These are phyloP conservation scores for Pharus latifolius DNA, from an alignment of 176 grass and related monocot genomes.

Conservation along the genomic window DNA sequence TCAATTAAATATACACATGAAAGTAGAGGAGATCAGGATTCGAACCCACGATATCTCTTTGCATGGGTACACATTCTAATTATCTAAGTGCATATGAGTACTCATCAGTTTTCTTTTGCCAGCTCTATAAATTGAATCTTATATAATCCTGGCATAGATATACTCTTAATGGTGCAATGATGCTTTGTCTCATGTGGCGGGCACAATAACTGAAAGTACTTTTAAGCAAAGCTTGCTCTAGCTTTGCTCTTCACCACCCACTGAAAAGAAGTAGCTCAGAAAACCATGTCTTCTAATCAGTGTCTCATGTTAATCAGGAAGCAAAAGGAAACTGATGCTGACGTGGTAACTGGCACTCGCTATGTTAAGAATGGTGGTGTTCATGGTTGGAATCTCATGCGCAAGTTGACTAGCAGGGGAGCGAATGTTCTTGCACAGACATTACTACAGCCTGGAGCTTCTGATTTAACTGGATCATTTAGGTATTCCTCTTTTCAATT, in stretches of 20 bases:
- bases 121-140: neutral
- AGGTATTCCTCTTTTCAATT: slow-evolving; percentile 30
- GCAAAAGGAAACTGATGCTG: slow-evolving; percentile 76
- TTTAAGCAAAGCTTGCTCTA: neutral
- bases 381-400: slow-evolving; percentile 96
- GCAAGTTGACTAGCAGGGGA: slow-evolving; percentile 92
- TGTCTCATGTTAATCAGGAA: slow-evolving; percentile 38
- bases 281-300: neutral
- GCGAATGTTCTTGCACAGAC: slow-evolving; percentile 99
- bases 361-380: slow-evolving; percentile 89
- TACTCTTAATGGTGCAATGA: neutral
- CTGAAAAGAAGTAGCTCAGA: neutral
- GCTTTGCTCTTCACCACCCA: neutral
- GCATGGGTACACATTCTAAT: no score
- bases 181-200: neutral
- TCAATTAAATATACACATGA: no score
- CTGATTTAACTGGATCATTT: slow-evolving; percentile 92
- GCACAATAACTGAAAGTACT: slow-evolving; percentile 1
- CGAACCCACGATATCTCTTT: no score
- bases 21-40: no score
- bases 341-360: slow-evolving; percentile 80
- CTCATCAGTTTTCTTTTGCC: neutral
- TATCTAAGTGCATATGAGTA: no score
- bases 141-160: neutral
- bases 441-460: slow-evolving; percentile 78